phyloP scores from a whole-genome alignment of 768 basidiomycete species.

The Polyporus arcularius region DNA sequence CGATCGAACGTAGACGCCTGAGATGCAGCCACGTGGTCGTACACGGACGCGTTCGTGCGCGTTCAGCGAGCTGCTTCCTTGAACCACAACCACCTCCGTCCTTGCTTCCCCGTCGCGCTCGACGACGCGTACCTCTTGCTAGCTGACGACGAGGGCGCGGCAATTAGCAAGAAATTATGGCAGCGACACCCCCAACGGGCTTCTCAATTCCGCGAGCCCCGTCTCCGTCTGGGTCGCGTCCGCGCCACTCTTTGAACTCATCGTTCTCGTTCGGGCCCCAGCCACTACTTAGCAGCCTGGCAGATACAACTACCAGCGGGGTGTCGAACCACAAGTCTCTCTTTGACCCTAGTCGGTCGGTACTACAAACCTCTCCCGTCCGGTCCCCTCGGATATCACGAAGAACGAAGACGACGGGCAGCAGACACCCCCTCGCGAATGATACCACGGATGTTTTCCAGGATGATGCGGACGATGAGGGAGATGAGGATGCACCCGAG shows the following conservation, averaged over 20 bases:
- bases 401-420: constrained; percentile 50
- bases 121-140: background rate
- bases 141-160: background rate
- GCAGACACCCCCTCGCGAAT: constrained; percentile 72
- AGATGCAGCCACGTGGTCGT: constrained; percentile 15
- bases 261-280: constrained; percentile 86
- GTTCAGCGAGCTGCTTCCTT: background rate
- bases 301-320: constrained; percentile 63
- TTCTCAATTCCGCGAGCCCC: constrained; percentile 27
- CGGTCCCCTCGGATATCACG: constrained; percentile 63
- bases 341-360: constrained; percentile 80
- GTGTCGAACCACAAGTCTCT: constrained; percentile 56
- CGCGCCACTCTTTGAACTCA: constrained; percentile 70
- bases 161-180: constrained; percentile 11
- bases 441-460: constrained; percentile 78
- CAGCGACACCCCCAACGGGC: constrained; percentile 27
- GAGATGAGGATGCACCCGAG: constrained; percentile 55
- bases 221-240: constrained; percentile 44
- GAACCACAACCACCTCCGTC: background rate
- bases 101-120: background rate
- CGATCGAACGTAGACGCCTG: constrained; percentile 8
- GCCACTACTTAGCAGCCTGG: constrained; percentile 69
- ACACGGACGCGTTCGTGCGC: constrained; percentile 13
- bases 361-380: constrained; percentile 71
- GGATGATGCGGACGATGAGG: constrained; percentile 54